phyloP scores from a whole-genome alignment of 2,329 filamentous ascomycete species.

The Fusarium pseudograminearum region DNA sequence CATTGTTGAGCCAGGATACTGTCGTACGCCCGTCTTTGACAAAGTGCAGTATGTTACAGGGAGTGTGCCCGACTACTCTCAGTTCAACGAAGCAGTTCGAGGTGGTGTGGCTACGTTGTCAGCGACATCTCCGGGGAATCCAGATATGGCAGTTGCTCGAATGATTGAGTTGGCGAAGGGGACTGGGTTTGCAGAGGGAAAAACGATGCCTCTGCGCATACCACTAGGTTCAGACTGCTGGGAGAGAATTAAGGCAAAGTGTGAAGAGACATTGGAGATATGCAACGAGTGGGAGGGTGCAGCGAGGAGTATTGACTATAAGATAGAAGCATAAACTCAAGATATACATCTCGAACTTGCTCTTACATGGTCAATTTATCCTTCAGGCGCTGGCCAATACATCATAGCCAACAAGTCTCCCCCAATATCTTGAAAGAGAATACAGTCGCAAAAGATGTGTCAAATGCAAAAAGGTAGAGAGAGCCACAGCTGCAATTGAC shows the following conservation, averaged over 20 bases:
- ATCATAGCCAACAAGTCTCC: too few species aligned
- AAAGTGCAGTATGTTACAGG: conserved; percentile 49
- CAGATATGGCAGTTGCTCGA: conserved; percentile 60
- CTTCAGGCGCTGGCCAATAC: too few species aligned
- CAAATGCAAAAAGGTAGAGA: background rate
- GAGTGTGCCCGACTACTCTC: conserved; percentile 45
- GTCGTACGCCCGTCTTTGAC: conserved; percentile 56
- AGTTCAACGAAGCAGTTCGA: conserved; percentile 48
- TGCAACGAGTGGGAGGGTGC: conserved; percentile 63
- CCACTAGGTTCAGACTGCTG: conserved; percentile 67
- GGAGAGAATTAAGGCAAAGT: conserved; percentile 60
- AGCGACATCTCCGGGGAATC: conserved; percentile 61
- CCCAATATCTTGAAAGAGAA: background rate
- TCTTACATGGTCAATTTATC: background rate
- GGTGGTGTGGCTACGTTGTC: conserved; percentile 36
- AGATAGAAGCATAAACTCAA: background rate
- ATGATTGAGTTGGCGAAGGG: conserved; percentile 68
- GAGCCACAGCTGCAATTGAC: too few species aligned
- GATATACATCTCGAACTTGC: background rate
- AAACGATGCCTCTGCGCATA: conserved; percentile 59
- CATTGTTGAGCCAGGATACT: conserved; percentile 56
- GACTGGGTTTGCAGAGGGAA: conserved; percentile 52
- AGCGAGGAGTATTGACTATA: conserved; percentile 60
- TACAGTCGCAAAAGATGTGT: background rate
- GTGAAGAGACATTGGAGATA: conserved; percentile 61